Conservation (phyloP, 768 basidiomycete species). For the Russula sp. region DNA sequence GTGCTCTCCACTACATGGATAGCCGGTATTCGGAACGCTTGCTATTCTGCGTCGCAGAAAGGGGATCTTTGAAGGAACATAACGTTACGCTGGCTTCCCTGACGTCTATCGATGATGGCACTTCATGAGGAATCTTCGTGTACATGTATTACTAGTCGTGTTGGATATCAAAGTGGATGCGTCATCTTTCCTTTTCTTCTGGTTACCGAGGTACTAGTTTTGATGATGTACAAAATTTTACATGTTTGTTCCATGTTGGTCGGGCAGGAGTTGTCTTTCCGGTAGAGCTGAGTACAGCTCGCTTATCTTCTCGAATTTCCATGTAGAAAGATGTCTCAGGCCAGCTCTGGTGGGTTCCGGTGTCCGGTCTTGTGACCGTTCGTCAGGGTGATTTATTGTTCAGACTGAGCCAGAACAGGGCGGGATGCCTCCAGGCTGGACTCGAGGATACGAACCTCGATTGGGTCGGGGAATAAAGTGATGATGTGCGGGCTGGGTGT, state of each 20-base stretch:
- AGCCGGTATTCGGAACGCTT: not conserved
- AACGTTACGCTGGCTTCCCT: not conserved
- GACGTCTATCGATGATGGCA: not conserved
- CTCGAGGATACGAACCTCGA: not conserved
- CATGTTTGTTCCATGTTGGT: not conserved
- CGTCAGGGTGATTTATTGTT: too few species aligned
- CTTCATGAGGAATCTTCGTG: not conserved
- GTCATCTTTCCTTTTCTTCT: not conserved
- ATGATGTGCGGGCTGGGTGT: not conserved
- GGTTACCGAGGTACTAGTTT: not conserved
- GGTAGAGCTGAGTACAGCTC: too few species aligned
- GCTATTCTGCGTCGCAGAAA: not conserved
- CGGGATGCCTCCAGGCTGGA: not conserved
- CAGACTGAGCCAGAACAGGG: too few species aligned
- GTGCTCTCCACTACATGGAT: not conserved
- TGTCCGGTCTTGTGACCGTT: constrained; percentile 2
- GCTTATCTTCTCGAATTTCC: too few species aligned
- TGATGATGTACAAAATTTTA: not conserved
- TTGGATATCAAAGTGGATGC: not conserved
- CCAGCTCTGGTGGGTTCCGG: not conserved
- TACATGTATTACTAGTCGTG: constrained; percentile 7
- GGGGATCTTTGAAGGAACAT: not conserved
- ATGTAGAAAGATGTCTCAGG: not conserved
- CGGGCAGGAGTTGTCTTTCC: not conserved
- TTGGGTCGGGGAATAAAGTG: not conserved